Base-by-base conservation (phyloP, 331 rosid genomes). In the Arachis monticola region DNA sequence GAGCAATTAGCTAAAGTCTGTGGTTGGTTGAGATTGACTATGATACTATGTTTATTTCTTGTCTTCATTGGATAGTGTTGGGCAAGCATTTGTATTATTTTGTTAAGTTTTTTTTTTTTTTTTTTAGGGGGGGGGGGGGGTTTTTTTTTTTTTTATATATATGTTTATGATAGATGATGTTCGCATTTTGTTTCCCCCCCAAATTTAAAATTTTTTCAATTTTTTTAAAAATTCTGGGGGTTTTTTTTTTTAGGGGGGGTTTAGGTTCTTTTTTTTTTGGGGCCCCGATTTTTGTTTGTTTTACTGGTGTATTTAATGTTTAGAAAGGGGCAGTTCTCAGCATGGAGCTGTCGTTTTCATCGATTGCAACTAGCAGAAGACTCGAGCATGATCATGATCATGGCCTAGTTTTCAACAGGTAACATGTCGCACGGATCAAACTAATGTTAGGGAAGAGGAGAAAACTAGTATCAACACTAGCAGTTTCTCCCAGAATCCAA, bases 321-420 rank as follows among this genome's bases (percentile, higher is more conserved):
- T 67, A 59, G 69, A 41, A 60, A 83, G 56, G 75, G 85, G 76
- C 10, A 56, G 67, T 75, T 69, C 63, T 70, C 70, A 58, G 55
- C 31, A 64, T 58, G 64, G 65, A 68, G 42, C 68, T 57, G 79
- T 70, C 73, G 10, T 66, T 77, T 22, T 22, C 27, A 22, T 22
- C 22, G 70, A 67, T 47, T 62, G 76, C 73, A 50, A 81, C 59
- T 68, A 17, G 46, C 71, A 67, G 71, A 47, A 64, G 57, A 77
- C 77, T 79, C 71, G 64, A 64, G 73, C 80, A 59, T 78, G 84
- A 75, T 22, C 27, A 22, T 22, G 27, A 22, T 64, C 61, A 59
- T 73, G 53, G 67, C 75, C 77, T 78, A 22, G 70, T 81, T 77
- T 79, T 61, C 76, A 76, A 75, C 80, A 79, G 81, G 78, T 77